Evolutionary conservation across 805 yeast species (phyloP), one percentile per base, ranked within the genome.

Genomic region (Candida awuae): DNA sequence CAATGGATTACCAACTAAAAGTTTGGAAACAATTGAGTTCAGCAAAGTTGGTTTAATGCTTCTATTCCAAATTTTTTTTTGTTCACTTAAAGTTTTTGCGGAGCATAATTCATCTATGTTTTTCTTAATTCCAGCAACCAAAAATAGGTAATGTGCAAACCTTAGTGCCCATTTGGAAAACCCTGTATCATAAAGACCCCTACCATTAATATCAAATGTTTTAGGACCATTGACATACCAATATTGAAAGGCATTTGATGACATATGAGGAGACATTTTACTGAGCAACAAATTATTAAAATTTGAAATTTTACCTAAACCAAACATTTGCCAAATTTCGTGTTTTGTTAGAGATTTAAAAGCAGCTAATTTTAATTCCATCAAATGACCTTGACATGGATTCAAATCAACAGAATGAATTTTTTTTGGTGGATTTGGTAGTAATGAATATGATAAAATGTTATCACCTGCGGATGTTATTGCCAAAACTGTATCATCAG

Each of bases 401-500:
- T 84, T 84, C 55, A 84, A 68, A 56, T 84, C 94, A 39, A 84
- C 94, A 37, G 90, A 88, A 54, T 84, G 94, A 44, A 84, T 80
- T 53, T 80, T 66, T 48, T 72, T 73, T 30, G 94, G 94, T 7
- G 90, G 77, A 45, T 73, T 71, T 4, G 84, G 77, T 47, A 84
- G 65, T 8, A 78, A 53, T 5, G 92, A 88, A 56, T 84, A 84
- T 13, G 84, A 70, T 48, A 84, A 66, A 45, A 84, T 67, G 55
- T 84, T 84, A 61, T 84, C 94, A 47, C 92, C 92, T 5, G 94
- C 94, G 31, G 90, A 82, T 4, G 94, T 84, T 41, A 84, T 84
- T 17, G 90, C 88, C 49, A 84, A 67, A 3, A 84, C 84, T 1
- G 85, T 80, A 53, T 84, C 94, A 22, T 71, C 68, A 12, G 75